These are phyloP conservation scores for Wallacemonas sp. DNA, from an alignment of 208 protist species.

Conservation along the genomic window DNA sequence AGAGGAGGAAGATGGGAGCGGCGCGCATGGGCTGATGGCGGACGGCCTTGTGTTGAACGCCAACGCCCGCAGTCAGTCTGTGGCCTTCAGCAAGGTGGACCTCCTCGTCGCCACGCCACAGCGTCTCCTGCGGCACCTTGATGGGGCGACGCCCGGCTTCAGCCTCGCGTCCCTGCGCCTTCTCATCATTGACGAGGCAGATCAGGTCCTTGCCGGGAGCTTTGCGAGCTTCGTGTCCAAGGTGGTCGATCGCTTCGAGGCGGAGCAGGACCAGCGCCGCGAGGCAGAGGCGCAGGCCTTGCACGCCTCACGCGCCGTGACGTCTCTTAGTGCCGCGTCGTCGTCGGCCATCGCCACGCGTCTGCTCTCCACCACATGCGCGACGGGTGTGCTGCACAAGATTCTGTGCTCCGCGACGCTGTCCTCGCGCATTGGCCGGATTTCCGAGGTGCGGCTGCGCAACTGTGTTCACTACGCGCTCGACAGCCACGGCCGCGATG, in stretches of 20 bases:
- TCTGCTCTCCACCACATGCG: slow-evolving; percentile 6
- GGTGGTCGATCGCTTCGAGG: slow-evolving; percentile 76
- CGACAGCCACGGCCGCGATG: slow-evolving; percentile 66
- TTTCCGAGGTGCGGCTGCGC: slow-evolving; percentile 80
- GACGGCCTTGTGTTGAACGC: no score
- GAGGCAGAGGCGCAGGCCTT: slow-evolving; percentile 18
- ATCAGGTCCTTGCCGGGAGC: slow-evolving; percentile 82
- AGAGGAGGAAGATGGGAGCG: background rate
- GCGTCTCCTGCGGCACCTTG: slow-evolving; percentile 77
- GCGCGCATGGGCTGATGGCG: no score
- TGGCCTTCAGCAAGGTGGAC: slow-evolving; percentile 65
- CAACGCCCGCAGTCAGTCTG: no score
- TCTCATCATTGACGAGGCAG: slow-evolving; percentile 89
- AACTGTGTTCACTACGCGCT: slow-evolving; percentile 86
- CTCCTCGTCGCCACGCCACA: slow-evolving; percentile 86
- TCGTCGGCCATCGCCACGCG: slow-evolving; percentile 7
- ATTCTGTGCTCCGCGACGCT: slow-evolving; percentile 90
- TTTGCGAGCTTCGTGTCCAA: slow-evolving; percentile 79
- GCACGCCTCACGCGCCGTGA: background rate
- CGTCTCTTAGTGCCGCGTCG: background rate
- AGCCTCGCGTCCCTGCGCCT: slow-evolving; percentile 62
- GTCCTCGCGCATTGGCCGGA: slow-evolving; percentile 80
- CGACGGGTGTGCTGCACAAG: slow-evolving; percentile 57
- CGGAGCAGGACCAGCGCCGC: slow-evolving; percentile 36
- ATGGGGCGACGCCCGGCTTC: slow-evolving; percentile 55